Base-by-base conservation (phyloP, 345 rosid genomes). In the Salix arbutifolia region DNA sequence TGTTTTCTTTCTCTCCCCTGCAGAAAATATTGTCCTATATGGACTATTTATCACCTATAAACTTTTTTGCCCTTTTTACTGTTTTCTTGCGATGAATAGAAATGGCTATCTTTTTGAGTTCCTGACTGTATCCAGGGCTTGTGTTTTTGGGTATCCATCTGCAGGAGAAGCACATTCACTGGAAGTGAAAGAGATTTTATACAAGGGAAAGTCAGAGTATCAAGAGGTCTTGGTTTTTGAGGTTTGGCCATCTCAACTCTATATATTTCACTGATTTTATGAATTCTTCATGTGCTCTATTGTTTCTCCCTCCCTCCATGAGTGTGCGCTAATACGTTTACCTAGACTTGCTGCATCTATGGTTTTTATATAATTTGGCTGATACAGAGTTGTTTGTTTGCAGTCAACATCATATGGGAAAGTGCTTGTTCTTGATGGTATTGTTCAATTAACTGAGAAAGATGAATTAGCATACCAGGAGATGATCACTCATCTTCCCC, bases 381-480 rank as follows among this genome's bases (percentile, higher is more conserved):
- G 66, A 35, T 46, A 52, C 52, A 6, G 17, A 56, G 9, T 77
- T 30, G 68, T 81, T 79, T 50, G 65, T 74, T 62, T 85, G 87
- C 90, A 96, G 99, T 93, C 99, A 74, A 82, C 86, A 46, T 69
- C 90, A 46, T 93, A 96, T 69, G 99, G 99, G 48, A 96, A 89
- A 80, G 99, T 96, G 82, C 99, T 96, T 79, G 99, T 96, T 82
- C 94, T 96, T 74, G 99, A 96, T 83, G 97, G 99, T 58, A 88
- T 96, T 64, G 87, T 96, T 76, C 98, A 96, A 83, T 83, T 96
- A 86, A 96, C 98, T 13, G 97, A 96, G 88, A 96, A 89, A 82
- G 98, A 96, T 86, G 98, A 92, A 85, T 93, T 85, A 83, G 99
- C 97, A 48, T 94, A 96, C 86, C 99, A 96, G 86, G 99, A 96